phyloP scores from a whole-genome alignment of 2,329 filamentous ascomycete genomes.

The Fusarium staphyleae region DNA sequence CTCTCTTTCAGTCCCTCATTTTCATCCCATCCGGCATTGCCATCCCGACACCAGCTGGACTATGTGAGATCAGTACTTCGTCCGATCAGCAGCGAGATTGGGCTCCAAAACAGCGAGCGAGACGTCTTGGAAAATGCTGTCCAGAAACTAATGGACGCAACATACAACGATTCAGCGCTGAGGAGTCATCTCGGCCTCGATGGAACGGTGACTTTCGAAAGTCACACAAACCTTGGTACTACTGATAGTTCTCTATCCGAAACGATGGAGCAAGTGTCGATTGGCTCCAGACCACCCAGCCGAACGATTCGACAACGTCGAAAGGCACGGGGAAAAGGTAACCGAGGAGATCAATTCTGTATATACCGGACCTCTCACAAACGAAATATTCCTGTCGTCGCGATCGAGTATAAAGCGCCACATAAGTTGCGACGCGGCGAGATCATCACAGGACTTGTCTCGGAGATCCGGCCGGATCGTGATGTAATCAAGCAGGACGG shows the following conservation, averaged over 20 bases:
- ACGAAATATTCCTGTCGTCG: slow-evolving; percentile 35
- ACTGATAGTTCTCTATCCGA: slow-evolving; percentile 35
- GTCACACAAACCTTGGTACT: slow-evolving; percentile 45
- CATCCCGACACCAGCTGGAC: slow-evolving; percentile 48
- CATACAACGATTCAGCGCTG: slow-evolving; percentile 40
- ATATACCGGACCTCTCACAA: slow-evolving; percentile 22
- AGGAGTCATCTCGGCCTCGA: slow-evolving; percentile 42
- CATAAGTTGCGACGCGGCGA: slow-evolving; percentile 47
- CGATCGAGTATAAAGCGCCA: slow-evolving; percentile 51
- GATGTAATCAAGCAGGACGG: slow-evolving; percentile 46
- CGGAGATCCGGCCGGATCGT: slow-evolving; percentile 45
- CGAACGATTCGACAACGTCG: neutral
- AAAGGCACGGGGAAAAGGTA: slow-evolving; percentile 40
- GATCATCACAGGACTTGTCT: slow-evolving; percentile 44
- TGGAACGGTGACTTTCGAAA: slow-evolving; percentile 48
- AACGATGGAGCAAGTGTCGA: slow-evolving; percentile 27
- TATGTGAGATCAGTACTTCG: slow-evolving; percentile 42
- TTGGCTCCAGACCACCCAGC: too few relatives aligned
- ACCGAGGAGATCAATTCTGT: slow-evolving; percentile 45
- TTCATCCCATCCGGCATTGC: too few relatives aligned
- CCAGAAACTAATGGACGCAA: slow-evolving; percentile 42
- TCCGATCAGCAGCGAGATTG: slow-evolving; percentile 47
- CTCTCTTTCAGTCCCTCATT: too few relatives aligned
- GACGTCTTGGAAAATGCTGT: slow-evolving; percentile 48
- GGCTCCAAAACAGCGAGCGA: slow-evolving; percentile 46